Conservation (phyloP, 306 rosid genomes). For the Prunus armeniaca region DNA sequence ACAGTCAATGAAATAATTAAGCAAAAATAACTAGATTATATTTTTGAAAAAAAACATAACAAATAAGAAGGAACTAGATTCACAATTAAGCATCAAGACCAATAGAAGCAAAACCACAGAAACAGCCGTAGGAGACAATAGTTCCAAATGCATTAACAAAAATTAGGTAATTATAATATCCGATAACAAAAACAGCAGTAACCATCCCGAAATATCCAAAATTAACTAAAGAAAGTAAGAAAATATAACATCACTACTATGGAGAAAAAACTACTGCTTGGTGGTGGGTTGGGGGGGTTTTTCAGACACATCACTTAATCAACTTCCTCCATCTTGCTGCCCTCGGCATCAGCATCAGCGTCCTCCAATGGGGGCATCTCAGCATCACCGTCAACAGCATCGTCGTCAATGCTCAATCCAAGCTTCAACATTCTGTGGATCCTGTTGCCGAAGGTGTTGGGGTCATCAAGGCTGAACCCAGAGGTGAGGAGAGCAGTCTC, state of each 20-base stretch:
- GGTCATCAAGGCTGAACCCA: conserved; percentile 95
- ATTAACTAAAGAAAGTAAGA: neutral
- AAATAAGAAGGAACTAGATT: neutral
- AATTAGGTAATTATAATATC: neutral
- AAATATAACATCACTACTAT: neutral
- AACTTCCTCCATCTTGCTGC: conserved; percentile 98
- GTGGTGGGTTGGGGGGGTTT: neutral
- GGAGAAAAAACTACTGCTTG: neutral
- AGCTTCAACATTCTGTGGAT: conserved; percentile 96
- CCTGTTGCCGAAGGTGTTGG: conserved; percentile 94
- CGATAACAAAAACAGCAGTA: neutral
- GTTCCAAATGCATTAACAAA: neutral
- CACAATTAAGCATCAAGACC: neutral
- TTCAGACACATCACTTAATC: conserved; percentile 34
- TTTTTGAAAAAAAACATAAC: neutral
- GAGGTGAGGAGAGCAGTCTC: conserved; percentile 91
- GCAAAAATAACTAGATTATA: too few species aligned
- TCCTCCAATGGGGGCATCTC: conserved; percentile 94
- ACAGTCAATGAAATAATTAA: too few species aligned
- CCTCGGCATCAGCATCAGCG: conserved; percentile 75
- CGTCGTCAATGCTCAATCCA: conserved; percentile 92
- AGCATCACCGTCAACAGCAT: conserved; percentile 55
- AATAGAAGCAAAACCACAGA: neutral
- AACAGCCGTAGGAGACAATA: neutral
- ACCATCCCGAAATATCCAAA: neutral